Conservation (phyloP, 1,284 basidiomycete species). For the Ganoderma resinaceum region DNA sequence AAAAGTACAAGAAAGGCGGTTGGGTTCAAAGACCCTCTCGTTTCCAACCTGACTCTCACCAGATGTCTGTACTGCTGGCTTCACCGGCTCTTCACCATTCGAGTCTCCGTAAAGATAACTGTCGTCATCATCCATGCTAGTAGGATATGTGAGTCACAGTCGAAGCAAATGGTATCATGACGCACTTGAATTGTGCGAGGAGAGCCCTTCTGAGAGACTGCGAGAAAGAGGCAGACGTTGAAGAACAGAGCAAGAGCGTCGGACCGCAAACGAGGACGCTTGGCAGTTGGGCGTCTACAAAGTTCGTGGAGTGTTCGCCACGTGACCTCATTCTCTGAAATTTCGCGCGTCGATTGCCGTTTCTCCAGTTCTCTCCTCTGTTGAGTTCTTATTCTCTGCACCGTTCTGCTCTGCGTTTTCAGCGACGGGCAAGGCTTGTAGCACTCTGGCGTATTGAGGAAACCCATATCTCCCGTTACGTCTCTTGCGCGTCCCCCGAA, state of each 20-base stretch:
- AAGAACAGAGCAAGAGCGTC: not conserved
- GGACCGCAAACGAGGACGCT: not conserved
- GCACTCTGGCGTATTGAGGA: not conserved
- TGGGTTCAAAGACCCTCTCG: conserved; percentile 13
- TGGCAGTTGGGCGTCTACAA: conserved; percentile 13
- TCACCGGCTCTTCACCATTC: conserved; percentile 43
- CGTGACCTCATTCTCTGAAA: conserved; percentile 30
- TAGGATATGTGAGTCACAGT: not conserved
- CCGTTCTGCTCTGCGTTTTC: not conserved
- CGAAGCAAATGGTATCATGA: no score
- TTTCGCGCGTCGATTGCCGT: conserved; percentile 24
- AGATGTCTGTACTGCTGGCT: conserved; percentile 43
- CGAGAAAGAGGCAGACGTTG: not conserved
- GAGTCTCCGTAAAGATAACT: conserved; percentile 76
- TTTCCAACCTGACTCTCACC: conserved; percentile 47
- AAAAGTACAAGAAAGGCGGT: conserved; percentile 26
- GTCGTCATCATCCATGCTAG: conserved; percentile 70
- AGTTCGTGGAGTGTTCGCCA: not conserved
- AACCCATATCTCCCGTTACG: not conserved
- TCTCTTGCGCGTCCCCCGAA: no score
- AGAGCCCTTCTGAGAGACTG: not conserved
- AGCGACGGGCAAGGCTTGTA: not conserved
- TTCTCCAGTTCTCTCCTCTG: no score
- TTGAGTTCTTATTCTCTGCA: not conserved
- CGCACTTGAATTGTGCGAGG: not conserved